Evolutionary conservation across 805 yeast genomes (phyloP), one percentile per base, ranked within the genome.

Genomic region (Wickerhamomyces xylosicus): DNA sequence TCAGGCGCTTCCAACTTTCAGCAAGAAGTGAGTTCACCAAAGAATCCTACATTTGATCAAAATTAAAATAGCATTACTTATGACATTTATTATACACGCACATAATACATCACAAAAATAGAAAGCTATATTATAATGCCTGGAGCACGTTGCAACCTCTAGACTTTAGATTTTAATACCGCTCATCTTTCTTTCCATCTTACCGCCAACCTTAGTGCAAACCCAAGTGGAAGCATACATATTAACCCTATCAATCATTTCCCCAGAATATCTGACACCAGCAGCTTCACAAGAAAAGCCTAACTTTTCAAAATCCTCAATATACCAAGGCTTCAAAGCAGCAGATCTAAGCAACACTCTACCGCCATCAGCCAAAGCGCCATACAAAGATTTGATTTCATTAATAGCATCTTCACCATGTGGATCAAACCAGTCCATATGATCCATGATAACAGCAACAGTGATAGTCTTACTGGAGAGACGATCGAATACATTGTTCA

Each of bases 151-250:
- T n/a, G n/a, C n/a, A n/a, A n/a, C n/a, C n/a, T n/a, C n/a, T n/a
- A n/a, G n/a, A n/a, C n/a, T 25, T 25, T 25, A 25, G 13, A 25
- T 25, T 11, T 42, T 43, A 15, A 56, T 41, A 6, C 50, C 41
- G 37, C 58, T 56, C 59, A 54, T 44, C 49, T 39, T 48, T 46
- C 41, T 43, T 19, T 8, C 33, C 5, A 17, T 20, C n/a, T 6
- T 17, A 7, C 17, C 13, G 3, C 34, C 29, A 10, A 34, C 43
- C 54, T 82, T 82, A 21, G 79, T 77, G 57, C 89, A 80, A 16
- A 85, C 74, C 94, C 94, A 84, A 2, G 94, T 83, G 3, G 90
- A 80, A 3, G 94, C 92, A 56, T 84, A 84, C 94, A 84, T 84
- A 59, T 85, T 84, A 46, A 77, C 81, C 47, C 94, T 69, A 57